Percentiles rank a stretch among this genome's conserved stretches.
These are phyloP conservation scores for Aspergillus sclerotialis DNA, from an alignment of 2,329 filamentous ascomycete genomes.

Conservation along the genomic window DNA sequence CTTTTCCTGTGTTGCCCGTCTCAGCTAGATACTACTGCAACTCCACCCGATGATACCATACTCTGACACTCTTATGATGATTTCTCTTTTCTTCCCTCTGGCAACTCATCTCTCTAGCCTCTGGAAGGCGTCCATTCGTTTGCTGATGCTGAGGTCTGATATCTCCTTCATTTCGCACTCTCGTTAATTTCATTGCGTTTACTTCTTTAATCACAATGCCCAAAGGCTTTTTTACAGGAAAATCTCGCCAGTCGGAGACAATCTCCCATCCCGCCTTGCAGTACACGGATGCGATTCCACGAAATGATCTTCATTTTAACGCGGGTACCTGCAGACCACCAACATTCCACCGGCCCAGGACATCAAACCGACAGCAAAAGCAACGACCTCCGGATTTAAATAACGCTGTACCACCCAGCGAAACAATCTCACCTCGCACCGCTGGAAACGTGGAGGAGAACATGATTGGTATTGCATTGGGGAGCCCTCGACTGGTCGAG, in stretches of 20 bases:
- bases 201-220: constrained; percentile 20
- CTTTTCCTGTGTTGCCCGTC: constrained; percentile 2
- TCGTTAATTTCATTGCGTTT: no score
- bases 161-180: neutral
- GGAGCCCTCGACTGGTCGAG: constrained; percentile 51
- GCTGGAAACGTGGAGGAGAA: constrained; percentile 27
- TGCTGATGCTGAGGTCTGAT: neutral
- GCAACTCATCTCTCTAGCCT: neutral
- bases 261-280: constrained; percentile 27
- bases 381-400: constrained; percentile 20
- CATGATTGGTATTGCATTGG: constrained; percentile 67
- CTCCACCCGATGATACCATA: neutral
- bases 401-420: constrained; percentile 19
- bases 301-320: constrained; percentile 19
- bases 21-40: neutral
- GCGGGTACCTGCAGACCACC: constrained; percentile 4
- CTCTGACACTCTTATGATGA: neutral
- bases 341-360: constrained; percentile 13
- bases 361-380: constrained; percentile 12
- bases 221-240: constrained; percentile 21
- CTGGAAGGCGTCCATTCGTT: neutral
- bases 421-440: constrained; percentile 13
- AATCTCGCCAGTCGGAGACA: constrained; percentile 19
- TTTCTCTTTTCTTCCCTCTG: neutral
- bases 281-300: constrained; percentile 24